phyloP scores from a whole-genome alignment of 1,139 yeast species.

The Taiozyma sp. region DNA sequence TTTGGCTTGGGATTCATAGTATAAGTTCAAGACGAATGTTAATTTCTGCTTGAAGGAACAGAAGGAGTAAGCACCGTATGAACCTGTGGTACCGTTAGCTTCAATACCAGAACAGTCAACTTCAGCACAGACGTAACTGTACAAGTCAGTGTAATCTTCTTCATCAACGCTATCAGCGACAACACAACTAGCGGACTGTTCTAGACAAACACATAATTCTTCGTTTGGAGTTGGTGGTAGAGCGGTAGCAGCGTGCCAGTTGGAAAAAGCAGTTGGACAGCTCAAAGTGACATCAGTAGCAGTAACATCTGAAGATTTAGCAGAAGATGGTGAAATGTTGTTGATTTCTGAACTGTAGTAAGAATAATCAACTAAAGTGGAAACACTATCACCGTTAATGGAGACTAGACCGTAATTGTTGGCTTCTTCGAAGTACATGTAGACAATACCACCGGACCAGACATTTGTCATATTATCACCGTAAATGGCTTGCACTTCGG shows the following conservation, averaged over 20 bases:
- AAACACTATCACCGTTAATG: slow-evolving; percentile 46
- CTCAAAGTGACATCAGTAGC: slow-evolving; percentile 39
- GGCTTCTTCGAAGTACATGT: slow-evolving; percentile 73
- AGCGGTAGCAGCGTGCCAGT: slow-evolving; percentile 56
- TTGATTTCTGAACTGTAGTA: slow-evolving; percentile 48
- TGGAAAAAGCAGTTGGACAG: slow-evolving; percentile 47
- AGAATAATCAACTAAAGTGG: slow-evolving; percentile 53
- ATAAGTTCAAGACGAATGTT: slow-evolving; percentile 56
- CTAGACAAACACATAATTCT: slow-evolving; percentile 57
- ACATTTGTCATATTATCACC: slow-evolving; percentile 63
- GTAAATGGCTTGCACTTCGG: slow-evolving; percentile 63
- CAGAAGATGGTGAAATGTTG: slow-evolving; percentile 54
- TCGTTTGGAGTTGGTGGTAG: slow-evolving; percentile 75
- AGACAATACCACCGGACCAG: slow-evolving; percentile 87
- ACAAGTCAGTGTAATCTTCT: slow-evolving; percentile 52
- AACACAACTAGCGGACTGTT: slow-evolving; percentile 46
- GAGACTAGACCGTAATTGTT: slow-evolving; percentile 70
- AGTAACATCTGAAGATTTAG: slow-evolving; percentile 47
- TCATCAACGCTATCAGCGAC: slow-evolving; percentile 42
- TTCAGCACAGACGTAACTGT: slow-evolving; percentile 47
- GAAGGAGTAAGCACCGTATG: slow-evolving; percentile 62
- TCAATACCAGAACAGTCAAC: slow-evolving; percentile 48
- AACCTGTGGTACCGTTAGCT: slow-evolving; percentile 55
- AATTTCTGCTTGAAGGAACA: slow-evolving; percentile 59
- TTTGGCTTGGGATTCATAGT: slow-evolving; percentile 48